Conservation (phyloP, 768 basidiomycete genomes). For the Suillus spraguei region DNA sequence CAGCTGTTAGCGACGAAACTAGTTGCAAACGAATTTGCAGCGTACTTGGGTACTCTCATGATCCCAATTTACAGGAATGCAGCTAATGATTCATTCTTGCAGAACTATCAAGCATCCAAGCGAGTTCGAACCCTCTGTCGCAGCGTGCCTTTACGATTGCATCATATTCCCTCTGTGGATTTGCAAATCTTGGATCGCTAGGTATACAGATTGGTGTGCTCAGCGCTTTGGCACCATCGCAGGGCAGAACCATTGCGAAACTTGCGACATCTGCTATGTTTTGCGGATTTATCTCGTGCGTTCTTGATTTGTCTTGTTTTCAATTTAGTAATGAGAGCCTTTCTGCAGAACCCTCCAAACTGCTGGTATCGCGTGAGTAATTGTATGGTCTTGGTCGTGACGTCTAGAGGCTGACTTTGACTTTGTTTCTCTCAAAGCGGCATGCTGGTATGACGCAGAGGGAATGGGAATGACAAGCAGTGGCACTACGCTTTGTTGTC, state of each 20-base stretch:
- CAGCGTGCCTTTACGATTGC: constrained; percentile 80
- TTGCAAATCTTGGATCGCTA: constrained; percentile 83
- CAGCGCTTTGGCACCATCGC: constrained; percentile 66
- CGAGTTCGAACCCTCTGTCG: constrained; percentile 55
- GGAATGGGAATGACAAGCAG: not conserved
- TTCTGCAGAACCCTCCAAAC: constrained; percentile 50
- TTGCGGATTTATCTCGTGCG: constrained; percentile 64
- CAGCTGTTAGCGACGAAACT: constrained; percentile 86
- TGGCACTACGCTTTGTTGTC: not conserved
- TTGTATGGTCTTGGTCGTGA: not conserved
- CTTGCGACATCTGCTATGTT: constrained; percentile 71
- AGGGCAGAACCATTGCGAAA: constrained; percentile 69
- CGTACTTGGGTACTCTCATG: constrained; percentile 48
- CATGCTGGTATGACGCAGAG: constrained; percentile 45
- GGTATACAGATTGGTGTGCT: constrained; percentile 87
- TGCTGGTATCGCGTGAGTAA: constrained; percentile 57
- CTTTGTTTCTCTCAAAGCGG: constrained; percentile 39
- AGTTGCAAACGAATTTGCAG: constrained; percentile 85
- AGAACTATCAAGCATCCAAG: constrained; percentile 49
- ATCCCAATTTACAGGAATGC: not conserved
- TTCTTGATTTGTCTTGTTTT: not conserved
- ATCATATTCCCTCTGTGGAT: constrained; percentile 88
- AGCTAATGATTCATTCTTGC: constrained; percentile 13
- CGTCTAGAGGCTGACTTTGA: constrained; percentile 19
- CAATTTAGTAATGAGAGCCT: not conserved